A percentile compares a stretch with the other conserved stretches of the same genome.
Evolutionary conservation across 768 basidiomycete species (phyloP).

Genomic region (Mycena amicta): DNA sequence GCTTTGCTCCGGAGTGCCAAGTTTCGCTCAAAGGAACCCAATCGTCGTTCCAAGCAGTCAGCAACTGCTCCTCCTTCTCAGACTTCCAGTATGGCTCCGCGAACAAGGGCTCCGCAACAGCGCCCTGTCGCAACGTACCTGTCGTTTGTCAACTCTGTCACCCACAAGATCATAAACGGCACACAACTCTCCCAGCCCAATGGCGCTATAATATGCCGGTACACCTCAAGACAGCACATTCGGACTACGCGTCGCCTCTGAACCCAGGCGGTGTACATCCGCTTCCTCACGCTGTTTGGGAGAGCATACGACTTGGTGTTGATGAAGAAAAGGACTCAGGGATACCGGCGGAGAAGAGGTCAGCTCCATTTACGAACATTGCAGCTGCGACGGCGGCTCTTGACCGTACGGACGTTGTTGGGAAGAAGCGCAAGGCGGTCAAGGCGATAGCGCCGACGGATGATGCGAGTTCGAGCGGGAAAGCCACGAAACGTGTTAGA

Average conservation of each 20-base stretch:
- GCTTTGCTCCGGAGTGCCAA: not conserved
- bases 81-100: conserved; percentile 6
- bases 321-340: conserved; percentile 5
- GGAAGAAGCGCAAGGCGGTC: not conserved
- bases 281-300: conserved; percentile 11
- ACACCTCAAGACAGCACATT: conserved; percentile 2
- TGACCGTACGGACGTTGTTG: not conserved
- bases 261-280: not conserved
- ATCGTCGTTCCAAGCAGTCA: not conserved
- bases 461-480: too few species aligned
- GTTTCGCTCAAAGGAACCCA: not conserved
- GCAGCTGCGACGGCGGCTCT: conserved; percentile 1
- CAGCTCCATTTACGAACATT: not conserved
- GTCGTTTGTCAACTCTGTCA: conserved; percentile 3
- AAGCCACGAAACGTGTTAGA: too few species aligned
- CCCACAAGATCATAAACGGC: not conserved
- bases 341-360: not conserved
- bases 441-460: too few species aligned
- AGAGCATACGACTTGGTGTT: not conserved
- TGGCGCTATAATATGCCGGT: conserved; percentile 15
- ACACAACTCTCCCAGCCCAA: not conserved
- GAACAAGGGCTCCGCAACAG: too few species aligned
- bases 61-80: not conserved
- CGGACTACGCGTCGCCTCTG: conserved; percentile 11
- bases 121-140: conserved; percentile 7